Conservation (phyloP, 148 eudicot genomes). For the Amaranthus hypochondriacus region DNA sequence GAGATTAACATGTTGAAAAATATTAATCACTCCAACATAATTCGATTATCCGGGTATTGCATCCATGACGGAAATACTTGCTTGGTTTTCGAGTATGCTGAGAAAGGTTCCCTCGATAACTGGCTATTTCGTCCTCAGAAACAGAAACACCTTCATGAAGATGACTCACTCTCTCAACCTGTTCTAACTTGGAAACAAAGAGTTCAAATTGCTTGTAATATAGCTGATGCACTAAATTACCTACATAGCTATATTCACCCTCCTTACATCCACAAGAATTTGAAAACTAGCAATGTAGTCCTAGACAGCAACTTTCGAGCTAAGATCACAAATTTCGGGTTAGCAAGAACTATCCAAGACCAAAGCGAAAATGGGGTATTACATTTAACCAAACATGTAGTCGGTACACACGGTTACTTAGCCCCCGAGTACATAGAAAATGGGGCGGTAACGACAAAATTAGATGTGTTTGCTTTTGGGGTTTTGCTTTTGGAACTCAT, state of each 20-base stretch:
- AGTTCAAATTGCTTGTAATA: conserved; percentile 59
- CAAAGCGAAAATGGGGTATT: conserved; percentile 30
- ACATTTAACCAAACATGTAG: conserved; percentile 64
- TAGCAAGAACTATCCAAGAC: conserved; percentile 48
- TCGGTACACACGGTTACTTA: conserved; percentile 78
- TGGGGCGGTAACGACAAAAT: conserved; percentile 64
- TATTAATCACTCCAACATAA: conserved; percentile 67
- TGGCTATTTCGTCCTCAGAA: conserved; percentile 30
- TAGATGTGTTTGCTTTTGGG: conserved; percentile 73
- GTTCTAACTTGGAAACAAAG: conserved; percentile 68
- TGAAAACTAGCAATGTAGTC: conserved; percentile 64
- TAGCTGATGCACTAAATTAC: conserved; percentile 66
- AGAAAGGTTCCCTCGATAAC: conserved; percentile 53
- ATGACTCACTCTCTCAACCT: conserved; percentile 11
- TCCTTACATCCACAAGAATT: conserved; percentile 78
- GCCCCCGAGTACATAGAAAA: conserved; percentile 78
- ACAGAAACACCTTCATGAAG: conserved; percentile 17
- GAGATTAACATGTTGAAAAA: conserved; percentile 62
- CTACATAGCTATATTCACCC: conserved; percentile 71
- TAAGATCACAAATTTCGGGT: conserved; percentile 63
- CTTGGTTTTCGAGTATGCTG: conserved; percentile 70
- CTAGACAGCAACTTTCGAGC: conserved; percentile 47
- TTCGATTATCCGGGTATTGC: conserved; percentile 66
- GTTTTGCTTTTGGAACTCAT: conserved; percentile 58
- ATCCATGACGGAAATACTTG: conserved; percentile 61